Percentiles rank a stretch among this genome's conserved stretches.
Conservation (phyloP, 2,329 filamentous ascomycete genomes). For the Hortaea sp. region DNA sequence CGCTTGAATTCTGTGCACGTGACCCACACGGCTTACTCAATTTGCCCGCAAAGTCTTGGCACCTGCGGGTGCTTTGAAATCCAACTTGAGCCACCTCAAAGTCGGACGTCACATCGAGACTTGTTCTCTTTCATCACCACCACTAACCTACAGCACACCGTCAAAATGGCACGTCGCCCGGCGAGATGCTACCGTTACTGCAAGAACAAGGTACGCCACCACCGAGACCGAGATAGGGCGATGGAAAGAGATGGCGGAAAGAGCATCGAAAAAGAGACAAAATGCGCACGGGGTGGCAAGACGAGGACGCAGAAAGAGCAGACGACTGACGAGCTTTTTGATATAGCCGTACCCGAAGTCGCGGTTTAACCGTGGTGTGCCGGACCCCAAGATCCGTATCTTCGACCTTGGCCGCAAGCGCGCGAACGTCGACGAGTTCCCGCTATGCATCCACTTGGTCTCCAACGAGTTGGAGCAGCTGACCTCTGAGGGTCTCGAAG, state of each 20-base stretch:
- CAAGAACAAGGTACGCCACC: slow-evolving; percentile 92
- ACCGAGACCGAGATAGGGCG: slow-evolving; percentile 1
- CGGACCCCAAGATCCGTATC: slow-evolving; percentile 68
- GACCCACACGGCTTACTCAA: not conserved
- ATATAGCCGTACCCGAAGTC: slow-evolving; percentile 95
- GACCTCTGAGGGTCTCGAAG: slow-evolving; percentile 98
- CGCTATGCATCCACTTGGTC: slow-evolving; percentile 96
- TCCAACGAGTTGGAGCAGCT: slow-evolving; percentile 99
- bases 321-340: slow-evolving; percentile 22
- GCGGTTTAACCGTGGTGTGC: slow-evolving; percentile 95
- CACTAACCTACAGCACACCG: slow-evolving; percentile 34
- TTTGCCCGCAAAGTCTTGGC: slow-evolving; percentile 1
- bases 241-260: slow-evolving; percentile 5
- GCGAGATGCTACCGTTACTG: slow-evolving; percentile 97
- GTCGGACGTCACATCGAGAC: not conserved
- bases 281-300: not conserved
- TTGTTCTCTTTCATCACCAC: not conserved
- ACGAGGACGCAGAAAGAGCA: slow-evolving; percentile 2
- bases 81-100: not conserved
- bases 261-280: not conserved
- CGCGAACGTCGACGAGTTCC: slow-evolving; percentile 98
- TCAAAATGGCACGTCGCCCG: slow-evolving; percentile 98
- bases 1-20: not conserved
- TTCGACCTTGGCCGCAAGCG: slow-evolving; percentile 67
- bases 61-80: slow-evolving; percentile 1